These are phyloP conservation scores for Didymella arachidicola DNA, from an alignment of 2,329 filamentous ascomycete genomes.

Conservation along the genomic window DNA sequence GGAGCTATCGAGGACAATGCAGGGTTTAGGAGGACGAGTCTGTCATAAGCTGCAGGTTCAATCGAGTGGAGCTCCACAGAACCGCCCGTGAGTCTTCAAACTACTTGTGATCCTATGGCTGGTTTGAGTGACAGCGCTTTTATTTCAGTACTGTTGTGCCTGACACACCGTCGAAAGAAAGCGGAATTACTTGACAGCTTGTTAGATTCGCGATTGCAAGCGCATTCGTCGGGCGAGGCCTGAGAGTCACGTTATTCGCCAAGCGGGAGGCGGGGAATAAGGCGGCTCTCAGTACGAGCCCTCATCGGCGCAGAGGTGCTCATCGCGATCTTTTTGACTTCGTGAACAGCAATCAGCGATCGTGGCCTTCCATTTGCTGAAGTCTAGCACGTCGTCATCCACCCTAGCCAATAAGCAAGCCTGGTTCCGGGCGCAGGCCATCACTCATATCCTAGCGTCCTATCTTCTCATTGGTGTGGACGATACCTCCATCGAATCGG, in stretches of 20 bases:
- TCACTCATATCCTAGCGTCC: not conserved
- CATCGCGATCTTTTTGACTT: not conserved
- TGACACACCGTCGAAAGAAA: not conserved
- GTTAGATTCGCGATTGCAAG: not conserved
- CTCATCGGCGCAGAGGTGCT: not conserved
- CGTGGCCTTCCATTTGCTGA: not conserved
- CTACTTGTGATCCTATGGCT: no score
- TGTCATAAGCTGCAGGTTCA: no score
- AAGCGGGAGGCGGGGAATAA: not conserved
- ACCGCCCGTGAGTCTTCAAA: no score
- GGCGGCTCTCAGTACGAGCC: not conserved
- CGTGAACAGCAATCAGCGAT: not conserved
- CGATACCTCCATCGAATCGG: not conserved
- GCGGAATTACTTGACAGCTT: not conserved
- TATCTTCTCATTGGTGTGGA: not conserved
- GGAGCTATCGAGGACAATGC: no score
- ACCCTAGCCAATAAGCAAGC: not conserved
- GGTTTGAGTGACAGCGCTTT: no score
- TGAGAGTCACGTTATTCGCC: not conserved
- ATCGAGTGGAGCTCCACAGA: no score
- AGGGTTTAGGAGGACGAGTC: no score
- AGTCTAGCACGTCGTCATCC: no score
- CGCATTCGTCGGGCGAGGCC: no score
- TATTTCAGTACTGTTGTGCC: no score
- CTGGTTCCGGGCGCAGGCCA: not conserved